Evolutionary conservation across 495 filamentous ascomycete species (phyloP).

Genomic region (Articulospora tetracladia): DNA sequence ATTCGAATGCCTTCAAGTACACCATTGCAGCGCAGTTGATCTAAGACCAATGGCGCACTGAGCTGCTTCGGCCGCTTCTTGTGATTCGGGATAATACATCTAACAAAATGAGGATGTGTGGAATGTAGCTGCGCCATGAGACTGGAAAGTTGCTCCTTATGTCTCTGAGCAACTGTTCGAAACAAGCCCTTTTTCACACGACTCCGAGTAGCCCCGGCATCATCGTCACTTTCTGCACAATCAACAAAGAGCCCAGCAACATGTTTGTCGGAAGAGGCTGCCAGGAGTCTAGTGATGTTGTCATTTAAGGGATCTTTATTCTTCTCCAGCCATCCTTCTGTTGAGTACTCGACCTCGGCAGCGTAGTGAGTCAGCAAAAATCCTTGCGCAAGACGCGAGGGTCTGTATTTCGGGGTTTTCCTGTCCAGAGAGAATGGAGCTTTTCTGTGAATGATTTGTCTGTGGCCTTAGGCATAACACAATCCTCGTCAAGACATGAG

Average conservation of each 20-base stretch:
- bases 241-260: conserved; percentile 84
- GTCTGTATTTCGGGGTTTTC: conserved; percentile 88
- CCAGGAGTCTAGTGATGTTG: conserved; percentile 86
- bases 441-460: conserved; percentile 98
- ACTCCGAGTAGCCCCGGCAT: conserved; percentile 59
- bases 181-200: conserved; percentile 97
- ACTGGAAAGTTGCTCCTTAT: conserved; percentile 94
- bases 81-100: conserved; percentile 98
- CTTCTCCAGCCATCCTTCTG: conserved; percentile 95
- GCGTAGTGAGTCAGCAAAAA: conserved; percentile 99
- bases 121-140: conserved; percentile 94
- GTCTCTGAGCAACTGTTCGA: conserved; percentile 92
- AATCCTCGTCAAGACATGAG: conserved; percentile 96
- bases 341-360: conserved; percentile 95
- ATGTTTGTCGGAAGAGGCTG: conserved; percentile 75
- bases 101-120: conserved; percentile 97
- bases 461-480: conserved; percentile 98
- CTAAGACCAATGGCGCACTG: conserved; percentile 81
- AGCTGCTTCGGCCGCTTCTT: conserved; percentile 96
- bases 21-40: conserved; percentile 97
- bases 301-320: conserved; percentile 99
- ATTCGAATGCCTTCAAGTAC: conserved; percentile 98
- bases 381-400: conserved; percentile 82
- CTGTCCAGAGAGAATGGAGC: conserved; percentile 91
- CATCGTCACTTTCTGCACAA: conserved; percentile 71